Conservation (phyloP, 805 yeast genomes). For the Scheffersomyces stipitis region DNA sequence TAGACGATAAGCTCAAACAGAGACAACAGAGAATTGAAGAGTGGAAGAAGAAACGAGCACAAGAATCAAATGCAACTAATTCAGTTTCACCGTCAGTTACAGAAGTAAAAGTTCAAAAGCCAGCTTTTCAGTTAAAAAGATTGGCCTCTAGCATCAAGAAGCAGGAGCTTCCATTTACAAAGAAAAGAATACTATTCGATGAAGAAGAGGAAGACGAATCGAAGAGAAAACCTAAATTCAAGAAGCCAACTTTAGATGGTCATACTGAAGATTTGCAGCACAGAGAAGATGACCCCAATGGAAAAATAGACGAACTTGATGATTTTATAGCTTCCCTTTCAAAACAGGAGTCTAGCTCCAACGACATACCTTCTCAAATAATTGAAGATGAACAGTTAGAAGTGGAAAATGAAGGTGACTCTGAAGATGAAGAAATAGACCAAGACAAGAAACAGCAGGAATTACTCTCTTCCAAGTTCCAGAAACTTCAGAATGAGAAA, state of each 20-base stretch:
- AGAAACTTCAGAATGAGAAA: constrained; percentile 48
- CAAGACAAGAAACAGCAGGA: constrained; percentile 34
- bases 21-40: constrained; percentile 46
- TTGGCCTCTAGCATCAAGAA: background rate
- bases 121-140: too few species aligned
- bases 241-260: constrained; percentile 14
- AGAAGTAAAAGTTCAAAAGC: too few species aligned
- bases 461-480: constrained; percentile 35
- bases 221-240: constrained; percentile 14
- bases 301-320: constrained; percentile 25
- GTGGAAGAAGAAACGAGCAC: constrained; percentile 47
- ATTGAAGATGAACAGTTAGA: too few species aligned
- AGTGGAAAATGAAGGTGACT: constrained; percentile 8
- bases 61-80: constrained; percentile 7
- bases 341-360: too few species aligned
- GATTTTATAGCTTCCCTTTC: constrained; percentile 10
- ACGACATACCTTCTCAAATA: too few species aligned
- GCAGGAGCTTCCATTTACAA: background rate
- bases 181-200: constrained; percentile 15
- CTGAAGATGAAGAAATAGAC: constrained; percentile 31
- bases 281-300: constrained; percentile 5
- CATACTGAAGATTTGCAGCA: constrained; percentile 9
- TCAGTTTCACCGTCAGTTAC: too few species aligned
- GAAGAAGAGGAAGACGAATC: constrained; percentile 29
- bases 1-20: constrained; percentile 18